These are phyloP conservation scores for Kwoniella shandongensis DNA, from an alignment of 768 basidiomycete genomes.

Conservation along the genomic window DNA sequence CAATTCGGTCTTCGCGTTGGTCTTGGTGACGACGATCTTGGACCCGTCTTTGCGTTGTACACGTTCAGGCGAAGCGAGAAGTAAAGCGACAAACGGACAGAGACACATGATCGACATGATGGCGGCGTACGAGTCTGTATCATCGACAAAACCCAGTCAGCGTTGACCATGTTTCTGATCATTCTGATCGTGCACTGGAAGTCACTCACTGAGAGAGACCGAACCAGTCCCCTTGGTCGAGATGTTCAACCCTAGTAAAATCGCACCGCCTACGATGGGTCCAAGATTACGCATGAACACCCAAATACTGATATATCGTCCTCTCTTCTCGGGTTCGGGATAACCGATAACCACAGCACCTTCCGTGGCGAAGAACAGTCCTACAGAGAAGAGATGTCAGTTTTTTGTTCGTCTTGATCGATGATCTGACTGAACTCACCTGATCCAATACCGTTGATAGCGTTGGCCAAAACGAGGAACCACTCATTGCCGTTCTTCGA, in stretches of 20 bases:
- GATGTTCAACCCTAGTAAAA: constrained; percentile 6
- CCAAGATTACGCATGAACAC: constrained; percentile 14
- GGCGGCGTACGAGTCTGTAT: not conserved
- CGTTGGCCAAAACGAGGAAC: not conserved
- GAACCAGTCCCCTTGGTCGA: not conserved
- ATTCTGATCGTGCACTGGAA: no score
- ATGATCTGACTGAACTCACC: not conserved
- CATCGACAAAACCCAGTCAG: no score
- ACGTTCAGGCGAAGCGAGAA: not conserved
- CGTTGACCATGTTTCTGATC: no score
- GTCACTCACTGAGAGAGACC: constrained; percentile 10
- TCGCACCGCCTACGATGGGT: constrained; percentile 11
- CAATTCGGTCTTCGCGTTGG: not conserved
- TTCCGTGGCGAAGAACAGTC: constrained; percentile 15
- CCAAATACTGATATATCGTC: constrained; percentile 14
- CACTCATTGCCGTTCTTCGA: not conserved
- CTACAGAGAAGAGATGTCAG: not conserved
- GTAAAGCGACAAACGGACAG: not conserved
- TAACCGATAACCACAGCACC: constrained; percentile 9
- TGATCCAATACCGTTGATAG: not conserved
- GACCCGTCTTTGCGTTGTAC: not conserved
- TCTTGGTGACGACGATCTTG: not conserved
- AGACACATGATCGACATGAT: constrained; percentile 1
- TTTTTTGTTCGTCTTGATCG: not conserved
- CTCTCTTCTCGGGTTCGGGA: constrained; percentile 8